phyloP scores from a whole-genome alignment of 257 asterid genomes.

The Handroanthus guayacan region DNA sequence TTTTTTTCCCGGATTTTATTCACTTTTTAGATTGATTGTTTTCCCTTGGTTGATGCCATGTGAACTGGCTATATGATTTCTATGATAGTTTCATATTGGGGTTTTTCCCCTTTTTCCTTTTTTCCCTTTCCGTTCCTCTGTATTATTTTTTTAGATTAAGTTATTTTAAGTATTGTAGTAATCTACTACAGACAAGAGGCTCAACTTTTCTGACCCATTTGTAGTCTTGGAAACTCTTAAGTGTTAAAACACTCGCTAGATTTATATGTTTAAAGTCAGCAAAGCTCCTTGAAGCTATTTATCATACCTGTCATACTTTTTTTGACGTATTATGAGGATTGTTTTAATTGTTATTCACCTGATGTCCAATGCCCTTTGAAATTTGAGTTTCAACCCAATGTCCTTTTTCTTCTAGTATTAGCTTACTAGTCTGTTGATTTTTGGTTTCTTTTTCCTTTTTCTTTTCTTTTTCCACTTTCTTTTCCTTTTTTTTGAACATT shows the following conservation, averaged over 20 bases:
- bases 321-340: slow-evolving; percentile 16
- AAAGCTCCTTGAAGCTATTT: slow-evolving; percentile 22
- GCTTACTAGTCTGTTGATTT: neutral
- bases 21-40: slow-evolving; percentile 17
- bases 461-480: no score
- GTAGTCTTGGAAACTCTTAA: neutral
- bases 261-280: neutral
- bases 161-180: slow-evolving; percentile 1
- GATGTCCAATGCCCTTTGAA: neutral
- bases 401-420: neutral
- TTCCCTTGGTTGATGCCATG: neutral
- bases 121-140: neutral
- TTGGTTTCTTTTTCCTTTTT: no score
- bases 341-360: neutral
- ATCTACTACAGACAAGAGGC: neutral
- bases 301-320: neutral
- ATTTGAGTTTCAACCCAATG: neutral
- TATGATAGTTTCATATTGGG: slow-evolving; percentile 5
- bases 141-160: neutral
- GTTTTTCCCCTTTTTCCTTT: neutral
- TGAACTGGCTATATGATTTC: slow-evolving; percentile 1
- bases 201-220: neutral
- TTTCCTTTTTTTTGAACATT: neutral
- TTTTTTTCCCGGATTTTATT: slow-evolving; percentile 1
- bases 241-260: neutral